Evolutionary conservation across 768 basidiomycete genomes (phyloP), one percentile per base, ranked within the genome.

Genomic region (Russula dissimulans): DNA sequence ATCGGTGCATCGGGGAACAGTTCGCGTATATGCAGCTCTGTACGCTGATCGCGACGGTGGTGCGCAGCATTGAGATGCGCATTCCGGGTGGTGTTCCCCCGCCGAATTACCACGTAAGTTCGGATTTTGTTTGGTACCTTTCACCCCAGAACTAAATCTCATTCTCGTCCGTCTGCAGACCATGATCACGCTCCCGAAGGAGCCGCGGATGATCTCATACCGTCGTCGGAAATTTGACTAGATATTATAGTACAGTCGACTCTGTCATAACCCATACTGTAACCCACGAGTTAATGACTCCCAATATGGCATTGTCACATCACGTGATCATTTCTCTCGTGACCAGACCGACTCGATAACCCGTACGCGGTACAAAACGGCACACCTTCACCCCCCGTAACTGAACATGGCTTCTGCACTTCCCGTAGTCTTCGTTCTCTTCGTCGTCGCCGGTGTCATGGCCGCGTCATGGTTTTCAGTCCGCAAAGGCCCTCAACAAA

Each of bases 21-120:
- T 98, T 98, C 69, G 97, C 97, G 29, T 95, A 97, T 73, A 75
- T 97, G 63, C 97, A 99, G 75, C 75, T 98, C 10, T 89, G 92
- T 41, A 85, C 86, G 6, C 79, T 98, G 71, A 77, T 98, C 66
- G 72, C 85, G 5, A 89, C 87, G 12, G 69, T 98, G 61, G 76
- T 97, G 51, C 85, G 94, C 54, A 76, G 81, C 58, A 74, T 91
- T 56, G 89, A 92, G 71, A 66, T 97, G 68, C 81, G 78, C 49
- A 77, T 97, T 48, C 85, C 85, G 54, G 71, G 74, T 18, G 71
- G 73, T 3, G 78, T 99, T 57, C 95, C 95, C 5, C 78, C 78
- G 44, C 83, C 93, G 63, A 93, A 98, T 74, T 99, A 94, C 74
- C 87, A 91, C 68, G 93, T 94, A 74, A 54, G 91, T 78, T 2